Evolutionary conservation across 345 rosid genomes (phyloP), one percentile per base, ranked within the genome.

Genomic region (Brassica rapa): DNA sequence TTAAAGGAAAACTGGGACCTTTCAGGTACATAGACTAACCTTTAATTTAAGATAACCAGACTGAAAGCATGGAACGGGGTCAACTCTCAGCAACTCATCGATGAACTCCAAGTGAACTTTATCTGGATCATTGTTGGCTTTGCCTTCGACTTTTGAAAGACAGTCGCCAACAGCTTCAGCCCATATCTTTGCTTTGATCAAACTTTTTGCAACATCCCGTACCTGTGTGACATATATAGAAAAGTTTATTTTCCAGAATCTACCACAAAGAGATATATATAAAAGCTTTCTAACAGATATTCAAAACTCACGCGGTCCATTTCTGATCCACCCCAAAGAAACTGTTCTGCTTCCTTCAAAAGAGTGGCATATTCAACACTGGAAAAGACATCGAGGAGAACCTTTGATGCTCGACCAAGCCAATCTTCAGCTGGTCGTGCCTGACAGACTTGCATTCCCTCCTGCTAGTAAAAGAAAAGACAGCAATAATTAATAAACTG

Each of bases 271-370:
- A 51, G 32, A 56, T 33, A 80, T 23, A 80, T 46, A 56, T 35
- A 64, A 39, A 56, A 73, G 43, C 70, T 53, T 66, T 59, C 56
- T n/a, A 74, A 66, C 16, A n/a, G 70, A 70, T 74, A 66, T 59
- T 66, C 29, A 25, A 76, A 78, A 79, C 96, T 90, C 79, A 94
- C 98, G 57, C 81, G 57, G 86, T 94, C 89, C 93, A 94, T 87
- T 81, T 90, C 98, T 79, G 85, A 78, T 84, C 97, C 98, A 83
- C 89, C 98, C 97, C 98, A 94, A 71, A 94, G 92, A 91, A 92
- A 94, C 81, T 94, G 95, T 67, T 94, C 98, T 67, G 93, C 93
- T 81, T 92, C 93, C 86, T 88, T 88, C 86, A 94, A 77, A 14
- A 84, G 84, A 62, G 68, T 76, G 29, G 72, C 67, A 82, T 81